Base-by-base conservation (phyloP, 1,284 basidiomycete species). In the Pseudozyma pruni region DNA sequence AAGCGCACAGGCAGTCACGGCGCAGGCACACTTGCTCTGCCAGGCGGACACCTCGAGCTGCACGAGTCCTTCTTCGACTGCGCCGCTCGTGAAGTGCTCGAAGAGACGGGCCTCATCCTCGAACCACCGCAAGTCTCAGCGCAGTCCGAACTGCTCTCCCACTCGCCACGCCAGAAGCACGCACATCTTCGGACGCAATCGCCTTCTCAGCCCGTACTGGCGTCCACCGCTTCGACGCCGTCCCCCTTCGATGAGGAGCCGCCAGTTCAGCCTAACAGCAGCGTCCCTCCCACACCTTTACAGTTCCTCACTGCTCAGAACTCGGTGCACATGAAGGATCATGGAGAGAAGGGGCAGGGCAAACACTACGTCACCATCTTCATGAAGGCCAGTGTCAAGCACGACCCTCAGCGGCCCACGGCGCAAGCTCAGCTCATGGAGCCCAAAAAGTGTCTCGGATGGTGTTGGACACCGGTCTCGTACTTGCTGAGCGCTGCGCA, bases 321-420 rank as follows among this genome's bases (percentile, higher is more conserved):
- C 46, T 59, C 63, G 46, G 68, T 70, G 0, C 55, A 23, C 17
- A 71, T 74, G 59, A 68, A 60, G 48, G 63, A 71, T 19, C 48
- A 50, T 6, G 56, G 59, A 25, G 63, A 69, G 35, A 29, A 48
- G 11, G 49, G 57, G 2, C 50, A 64, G 1, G 59, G 49, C 3
- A 78, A 75, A 49, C 81, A 82, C 60, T 82, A 82, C 43, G 70
- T 82, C 35, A 82, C 81, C 23, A 70, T 82, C 29, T 82, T 81
- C 42, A 69, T 81, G 60, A 72, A 55, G 19, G 72, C 67, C 19
- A 56, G 46, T 16, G 63, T 72, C 16, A 33, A 59, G 40, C 20
- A 29, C 41, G 42, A 64, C 37, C 17, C 39, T 39, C 43, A 38
- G 11, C 52, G 54, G 31, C 34, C 53, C 9, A 6, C 38, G 11